These are phyloP conservation scores for Babesia ovis DNA, from an alignment of 169 alveolate genomes.

Conservation along the genomic window DNA sequence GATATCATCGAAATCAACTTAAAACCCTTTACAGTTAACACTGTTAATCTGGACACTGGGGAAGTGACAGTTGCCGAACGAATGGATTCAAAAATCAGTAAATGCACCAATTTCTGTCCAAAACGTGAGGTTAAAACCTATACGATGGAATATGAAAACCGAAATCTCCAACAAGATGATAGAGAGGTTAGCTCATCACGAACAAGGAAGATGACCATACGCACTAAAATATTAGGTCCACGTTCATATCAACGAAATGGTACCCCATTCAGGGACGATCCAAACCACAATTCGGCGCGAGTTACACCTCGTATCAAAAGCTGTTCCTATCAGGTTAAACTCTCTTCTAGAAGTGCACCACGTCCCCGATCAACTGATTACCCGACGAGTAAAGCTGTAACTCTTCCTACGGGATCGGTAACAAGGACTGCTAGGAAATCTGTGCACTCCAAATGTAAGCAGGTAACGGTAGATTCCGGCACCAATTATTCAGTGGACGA, in stretches of 20 bases:
- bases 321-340: not conserved
- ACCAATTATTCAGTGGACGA: slow-evolving; percentile 12
- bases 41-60: slow-evolving; percentile 17
- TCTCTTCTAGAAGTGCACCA: not conserved
- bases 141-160: too few species aligned
- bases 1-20: not conserved
- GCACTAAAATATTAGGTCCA: not conserved
- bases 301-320: not conserved
- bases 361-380: not conserved
- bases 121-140: too few species aligned
- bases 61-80: not conserved
- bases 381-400: not conserved
- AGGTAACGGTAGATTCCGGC: not conserved
- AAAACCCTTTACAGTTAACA: not conserved
- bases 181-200: too few species aligned
- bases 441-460: not conserved
- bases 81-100: too few species aligned
- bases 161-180: too few species aligned
- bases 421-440: not conserved
- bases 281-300: too few species aligned
- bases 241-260: not conserved
- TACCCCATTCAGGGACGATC: not conserved
- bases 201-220: slow-evolving; percentile 11
- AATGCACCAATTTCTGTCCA: too few species aligned
- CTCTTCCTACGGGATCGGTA: not conserved